phyloP scores from a whole-genome alignment of 2,329 filamentous ascomycete species.

The Calonectria fujianensis region DNA sequence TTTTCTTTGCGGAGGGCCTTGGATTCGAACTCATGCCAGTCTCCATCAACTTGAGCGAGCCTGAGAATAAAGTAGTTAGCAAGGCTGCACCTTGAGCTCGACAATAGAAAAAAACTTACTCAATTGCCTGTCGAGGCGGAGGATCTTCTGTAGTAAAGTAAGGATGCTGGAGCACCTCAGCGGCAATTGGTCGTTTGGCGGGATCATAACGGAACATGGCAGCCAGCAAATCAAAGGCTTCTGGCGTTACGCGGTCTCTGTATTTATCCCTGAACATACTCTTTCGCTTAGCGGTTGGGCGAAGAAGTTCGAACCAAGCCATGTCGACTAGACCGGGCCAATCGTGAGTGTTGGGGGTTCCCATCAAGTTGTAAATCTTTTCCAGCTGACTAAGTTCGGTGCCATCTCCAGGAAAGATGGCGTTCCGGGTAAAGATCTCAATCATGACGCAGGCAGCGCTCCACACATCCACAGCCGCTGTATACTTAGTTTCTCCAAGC shows the following conservation, averaged over 20 bases:
- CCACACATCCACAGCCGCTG: conserved; percentile 95
- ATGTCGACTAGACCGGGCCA: conserved; percentile 96
- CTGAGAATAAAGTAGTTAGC: conserved; percentile 66
- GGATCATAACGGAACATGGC: conserved; percentile 95
- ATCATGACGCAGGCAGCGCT: conserved; percentile 97
- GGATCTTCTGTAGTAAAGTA: conserved; percentile 94
- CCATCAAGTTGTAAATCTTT: conserved; percentile 95
- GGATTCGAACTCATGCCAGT: conserved; percentile 99
- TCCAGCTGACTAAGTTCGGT: conserved; percentile 97
- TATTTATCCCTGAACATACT: conserved; percentile 91
- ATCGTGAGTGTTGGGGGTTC: conserved; percentile 87
- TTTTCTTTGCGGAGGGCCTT: conserved; percentile 95
- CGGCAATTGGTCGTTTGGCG: conserved; percentile 85
- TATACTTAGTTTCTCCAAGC: conserved; percentile 92
- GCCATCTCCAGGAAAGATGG: conserved; percentile 96
- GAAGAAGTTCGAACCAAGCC: conserved; percentile 96
- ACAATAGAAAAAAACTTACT: conserved; percentile 75
- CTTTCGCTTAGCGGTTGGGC: conserved; percentile 83
- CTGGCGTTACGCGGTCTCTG: conserved; percentile 82
- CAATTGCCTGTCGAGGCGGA: conserved; percentile 82
- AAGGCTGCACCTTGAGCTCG: conserved; percentile 21
- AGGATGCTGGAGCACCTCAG: conserved; percentile 87
- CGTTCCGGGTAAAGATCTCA: conserved; percentile 94
- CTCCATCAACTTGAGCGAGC: conserved; percentile 87
- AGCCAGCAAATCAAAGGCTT: conserved; percentile 87